Base-by-base conservation (phyloP, 352 stramenopile genomes). In the Globisporangium parvum region DNA sequence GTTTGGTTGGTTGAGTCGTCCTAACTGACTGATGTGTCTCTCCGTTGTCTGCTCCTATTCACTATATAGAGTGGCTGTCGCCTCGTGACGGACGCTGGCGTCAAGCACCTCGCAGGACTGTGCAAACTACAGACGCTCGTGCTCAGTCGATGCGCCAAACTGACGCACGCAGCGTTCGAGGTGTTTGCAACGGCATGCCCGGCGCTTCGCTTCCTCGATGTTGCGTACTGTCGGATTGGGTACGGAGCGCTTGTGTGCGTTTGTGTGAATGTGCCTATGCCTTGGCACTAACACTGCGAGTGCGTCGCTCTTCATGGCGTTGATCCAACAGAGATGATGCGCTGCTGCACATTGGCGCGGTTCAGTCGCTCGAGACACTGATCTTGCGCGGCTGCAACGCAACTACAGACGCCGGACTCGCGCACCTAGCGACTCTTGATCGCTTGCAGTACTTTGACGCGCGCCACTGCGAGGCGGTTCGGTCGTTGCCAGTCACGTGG, bases 371-470 rank as follows among this genome's bases (percentile, higher is more conserved):
- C 31, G 52, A 82, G 59, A 62, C 65, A 20, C 54, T 86, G 21
- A 60, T 84, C 14, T 61, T 86, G 26, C 74, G 73, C 49, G 75
- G 74, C 26, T 82, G 72, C 54, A 67, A 59, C 9, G 51, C 69
- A 14, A 65, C 78, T 56, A 53, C 40, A 2, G 63, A 81, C 35
- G 65, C 72, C 2, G 71, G 66, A 2, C 67, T 85, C 62, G 15
- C 15, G 8, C 40, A 51, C 6, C 60, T 87, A 18, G 40, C 57
- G 31, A n/a, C 17, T 3, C 58, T 87, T 37, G 59, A 35, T 10
- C 67, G 64, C 10, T 26, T 87, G 24, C 71, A 70, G 40, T 78
- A 87, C 53, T 89, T 93, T 42, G 80, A 93, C 47, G 79, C 73
- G 3, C 73, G 82, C 12, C 76, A 89, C 50, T 93, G 82, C 44